A percentile compares a stretch with the other conserved stretches of the same genome.
Conservation (phyloP, 805 yeast genomes). For the Isabelozyma pseudorhagii region DNA sequence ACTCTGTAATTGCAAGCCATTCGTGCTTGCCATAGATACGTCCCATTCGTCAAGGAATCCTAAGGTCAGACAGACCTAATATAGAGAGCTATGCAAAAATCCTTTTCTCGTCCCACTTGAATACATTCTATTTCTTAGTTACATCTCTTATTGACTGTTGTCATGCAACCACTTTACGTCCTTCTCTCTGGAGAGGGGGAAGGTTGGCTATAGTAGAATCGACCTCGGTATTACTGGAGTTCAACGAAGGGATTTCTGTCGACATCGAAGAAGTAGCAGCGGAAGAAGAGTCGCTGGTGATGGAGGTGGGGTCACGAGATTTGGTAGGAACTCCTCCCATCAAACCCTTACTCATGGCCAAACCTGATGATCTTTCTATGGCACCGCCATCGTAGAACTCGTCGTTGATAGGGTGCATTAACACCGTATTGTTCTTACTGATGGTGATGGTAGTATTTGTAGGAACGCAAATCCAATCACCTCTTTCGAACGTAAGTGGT, state of each 20-base stretch:
- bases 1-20: too few species aligned
- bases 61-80: too few species aligned
- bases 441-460: slow-evolving; percentile 84
- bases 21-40: too few species aligned
- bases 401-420: slow-evolving; percentile 87
- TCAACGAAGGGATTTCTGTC: background rate
- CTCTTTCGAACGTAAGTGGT: slow-evolving; percentile 93
- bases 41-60: too few species aligned
- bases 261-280: background rate
- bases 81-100: too few species aligned
- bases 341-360: slow-evolving; percentile 88
- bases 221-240: slow-evolving; percentile 10
- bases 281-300: background rate
- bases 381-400: slow-evolving; percentile 74
- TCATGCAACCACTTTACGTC: slow-evolving; percentile 15
- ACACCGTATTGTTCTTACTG: slow-evolving; percentile 72
- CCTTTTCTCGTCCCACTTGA: too few species aligned
- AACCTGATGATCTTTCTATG: slow-evolving; percentile 71
- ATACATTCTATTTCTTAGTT: too few species aligned
- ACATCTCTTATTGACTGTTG: too few species aligned
- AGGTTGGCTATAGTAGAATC: slow-evolving; percentile 22
- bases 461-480: slow-evolving; percentile 97
- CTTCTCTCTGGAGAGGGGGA: slow-evolving; percentile 38
- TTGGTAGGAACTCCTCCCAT: slow-evolving; percentile 85
- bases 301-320: slow-evolving; percentile 1